Conservation (phyloP, 202 grass and related monocot species). For the Elaeis oleifera region DNA sequence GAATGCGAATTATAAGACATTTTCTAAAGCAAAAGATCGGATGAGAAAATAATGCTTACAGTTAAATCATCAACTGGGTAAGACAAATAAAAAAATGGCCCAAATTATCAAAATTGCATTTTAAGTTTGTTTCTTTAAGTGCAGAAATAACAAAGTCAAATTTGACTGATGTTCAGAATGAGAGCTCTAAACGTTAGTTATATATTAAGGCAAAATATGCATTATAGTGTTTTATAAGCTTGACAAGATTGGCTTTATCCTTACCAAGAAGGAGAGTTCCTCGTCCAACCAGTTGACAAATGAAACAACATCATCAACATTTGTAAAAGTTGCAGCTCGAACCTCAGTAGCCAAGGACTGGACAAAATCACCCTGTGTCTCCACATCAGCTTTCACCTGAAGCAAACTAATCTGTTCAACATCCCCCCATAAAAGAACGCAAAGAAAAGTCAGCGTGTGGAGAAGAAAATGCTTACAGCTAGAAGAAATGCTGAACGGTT, state of each 20-base stretch:
- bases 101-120: too few species aligned
- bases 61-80: too few species aligned
- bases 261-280: constrained; percentile 84
- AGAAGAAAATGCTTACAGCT: constrained; percentile 57
- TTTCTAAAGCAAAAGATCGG: too few species aligned
- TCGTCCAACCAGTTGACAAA: constrained; percentile 94
- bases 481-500: constrained; percentile 92
- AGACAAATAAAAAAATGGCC: too few species aligned
- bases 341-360: constrained; percentile 36
- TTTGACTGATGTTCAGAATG: too few species aligned
- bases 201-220: neutral
- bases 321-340: constrained; percentile 16
- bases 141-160: too few species aligned
- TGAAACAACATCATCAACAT: constrained; percentile 52
- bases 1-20: too few species aligned
- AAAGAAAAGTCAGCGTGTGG: neutral
- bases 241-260: neutral
- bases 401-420: neutral
- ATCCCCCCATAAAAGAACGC: neutral
- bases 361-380: constrained; percentile 88
- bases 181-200: too few species aligned
- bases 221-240: neutral
- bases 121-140: too few species aligned
- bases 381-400: constrained; percentile 98
- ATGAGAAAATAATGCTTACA: too few species aligned